These are phyloP conservation scores for Scenedesmus sp. DNA, from an alignment of 163 green algal species.

Conservation along the genomic window DNA sequence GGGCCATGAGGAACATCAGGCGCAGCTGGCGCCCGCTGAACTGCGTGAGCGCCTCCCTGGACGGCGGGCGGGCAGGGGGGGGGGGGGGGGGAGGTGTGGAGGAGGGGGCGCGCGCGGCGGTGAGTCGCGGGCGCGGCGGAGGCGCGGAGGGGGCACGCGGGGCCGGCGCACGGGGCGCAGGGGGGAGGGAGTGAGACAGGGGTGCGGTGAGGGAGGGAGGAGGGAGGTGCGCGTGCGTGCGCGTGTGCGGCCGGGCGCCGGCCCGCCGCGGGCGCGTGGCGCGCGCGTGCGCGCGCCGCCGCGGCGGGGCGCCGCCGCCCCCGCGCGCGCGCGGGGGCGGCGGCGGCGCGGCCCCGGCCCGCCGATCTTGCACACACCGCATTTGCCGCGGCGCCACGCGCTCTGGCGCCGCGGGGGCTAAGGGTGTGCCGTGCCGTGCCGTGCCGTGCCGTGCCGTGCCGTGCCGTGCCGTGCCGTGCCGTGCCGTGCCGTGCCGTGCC, in stretches of 20 bases:
- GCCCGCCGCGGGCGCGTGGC: neutral
- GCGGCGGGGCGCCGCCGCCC: neutral
- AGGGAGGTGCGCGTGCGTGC: neutral
- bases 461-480: too few relatives aligned
- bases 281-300: too few relatives aligned
- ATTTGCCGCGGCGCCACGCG: constrained; percentile 33
- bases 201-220: too few relatives aligned
- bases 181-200: neutral
- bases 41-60: constrained; percentile 83
- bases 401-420: constrained; percentile 38
- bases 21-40: constrained; percentile 91
- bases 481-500: too few relatives aligned
- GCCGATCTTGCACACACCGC: constrained; percentile 24
- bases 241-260: neutral
- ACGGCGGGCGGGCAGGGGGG: neutral
- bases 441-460: too few relatives aligned
- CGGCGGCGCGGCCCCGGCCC: neutral
- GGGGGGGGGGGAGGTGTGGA: too few relatives aligned
- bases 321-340: neutral
- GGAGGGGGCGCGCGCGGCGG: too few relatives aligned
- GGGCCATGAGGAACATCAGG: constrained; percentile 92
- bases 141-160: neutral
- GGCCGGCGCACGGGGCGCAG: too few relatives aligned
- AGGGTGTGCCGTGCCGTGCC: too few relatives aligned
- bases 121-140: too few relatives aligned